Base-by-base conservation (phyloP, 2,329 filamentous ascomycete genomes). In the Exophiala xenobiotica region DNA sequence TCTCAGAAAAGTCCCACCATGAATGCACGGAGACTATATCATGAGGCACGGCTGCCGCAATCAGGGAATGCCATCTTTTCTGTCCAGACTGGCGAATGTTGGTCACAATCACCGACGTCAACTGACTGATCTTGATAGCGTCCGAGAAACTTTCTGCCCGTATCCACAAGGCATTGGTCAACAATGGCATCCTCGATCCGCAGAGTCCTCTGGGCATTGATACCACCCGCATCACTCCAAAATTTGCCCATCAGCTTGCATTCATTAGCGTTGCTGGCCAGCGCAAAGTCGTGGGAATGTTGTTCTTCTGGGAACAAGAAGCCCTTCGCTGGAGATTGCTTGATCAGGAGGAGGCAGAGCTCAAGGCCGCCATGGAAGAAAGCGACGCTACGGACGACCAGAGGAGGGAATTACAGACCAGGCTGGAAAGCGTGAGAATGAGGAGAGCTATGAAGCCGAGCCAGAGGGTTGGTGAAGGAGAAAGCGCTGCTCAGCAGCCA, bases 291-390 rank as follows among this genome's bases (percentile, higher is more conserved):
- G 35, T 48, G n/a, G 46, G 38, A 7, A 48, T 48, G 46, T 16
- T 48, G 20, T 48, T 48, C 35, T 48, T 40, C 22, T 48, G 46
- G 46, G 46, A 29, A 33, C 16, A 46, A 23, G 43, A 46, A 22
- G 29, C 43, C 7, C 31, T 46, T 24, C 27, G 43, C 6, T 46
- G 43, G 43, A 46, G 43, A 24, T 11, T 46, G 27, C 16, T 46
- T 11, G 43, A 37, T 27, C 43, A 46, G 29, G 43, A 37, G 7
- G 16, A 39, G 31, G 29, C 31, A 1, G 31, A 46, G 22, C 33
- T 38, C 19, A 33, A 47, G 43, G 19, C 29, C 16, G 29, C 43
- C 2, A 12, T 33, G 29, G 43, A 29, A 12, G 27, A 20, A 4
- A 19, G 23, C 16, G 43, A 22, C 7, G 19, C 4, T 31, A 12